Evolutionary conservation across 2,329 filamentous ascomycete species (phyloP), one percentile per base, ranked within the genome.

Genomic region (Xylariaceae sp.): DNA sequence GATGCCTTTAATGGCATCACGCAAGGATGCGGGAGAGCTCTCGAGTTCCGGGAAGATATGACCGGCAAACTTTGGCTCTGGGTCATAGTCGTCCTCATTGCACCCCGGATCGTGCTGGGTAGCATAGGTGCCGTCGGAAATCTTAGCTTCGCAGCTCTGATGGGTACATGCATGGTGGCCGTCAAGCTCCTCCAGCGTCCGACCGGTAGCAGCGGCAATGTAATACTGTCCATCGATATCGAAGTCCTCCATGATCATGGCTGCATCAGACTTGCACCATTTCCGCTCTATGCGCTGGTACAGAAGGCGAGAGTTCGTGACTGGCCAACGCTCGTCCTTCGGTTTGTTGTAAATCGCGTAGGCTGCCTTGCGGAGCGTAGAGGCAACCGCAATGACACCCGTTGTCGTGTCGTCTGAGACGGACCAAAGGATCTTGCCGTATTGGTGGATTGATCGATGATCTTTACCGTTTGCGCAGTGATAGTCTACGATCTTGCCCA

Each of bases 171-270:
- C 42, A 31, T 44, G 31, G 19, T 44, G 42, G 13, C 28, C 42
- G 16, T 44, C 42, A 11, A 44, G 42, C 16, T 44, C 42, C 42
- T 44, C 42, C 11, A 44, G 42, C 12, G 42, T 44, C 19, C 42
- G 42, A 18, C 42, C 42, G 10, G 18, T 22, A 16, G 42, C 42
- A 14, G 42, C 42, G 17, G 42, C 42, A 18, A 44, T 44, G 19
- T 44, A 44, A 16, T 44, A 44, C 42, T 44, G 42, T 14, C 42
- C 42, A 31, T 44, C 42, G 42, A 44, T 44, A 31, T 44, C 28
- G 19, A 44, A 44, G 18, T 44, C 42, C 42, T 44, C 42, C 42
- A 44, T 44, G 12, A 44, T 44, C 42, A 44, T 44, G 7, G 42
- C 42, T 12, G 42, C 42, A 16, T 44, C 42, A 10, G 42, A 44